These are phyloP conservation scores for Trichoderma sp. DNA, from an alignment of 2,329 filamentous ascomycete species.

Conservation along the genomic window DNA sequence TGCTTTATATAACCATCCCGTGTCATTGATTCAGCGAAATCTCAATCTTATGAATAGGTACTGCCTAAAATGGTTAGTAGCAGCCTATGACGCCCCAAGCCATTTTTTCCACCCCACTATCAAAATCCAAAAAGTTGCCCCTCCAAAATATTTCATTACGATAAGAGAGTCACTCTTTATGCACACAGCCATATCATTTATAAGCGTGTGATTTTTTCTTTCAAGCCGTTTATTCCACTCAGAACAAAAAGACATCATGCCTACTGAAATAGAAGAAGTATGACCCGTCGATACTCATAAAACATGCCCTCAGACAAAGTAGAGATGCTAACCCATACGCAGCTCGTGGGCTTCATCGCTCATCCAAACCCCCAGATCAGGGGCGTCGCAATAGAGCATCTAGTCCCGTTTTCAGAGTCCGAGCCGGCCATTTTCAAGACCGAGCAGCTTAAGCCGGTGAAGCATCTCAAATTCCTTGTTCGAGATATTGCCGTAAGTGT, in stretches of 20 bases:
- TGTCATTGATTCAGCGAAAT: not conserved
- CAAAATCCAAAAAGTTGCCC: conserved; percentile 22
- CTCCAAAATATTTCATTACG: conserved; percentile 21
- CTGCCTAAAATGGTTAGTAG: conserved; percentile 7
- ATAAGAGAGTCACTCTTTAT: conserved; percentile 6
- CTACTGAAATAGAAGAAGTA: conserved; percentile 75
- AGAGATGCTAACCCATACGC: conserved; percentile 5
- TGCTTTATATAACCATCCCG: not conserved
- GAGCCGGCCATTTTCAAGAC: conserved; percentile 81
- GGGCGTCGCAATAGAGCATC: conserved; percentile 77
- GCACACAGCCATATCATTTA: not conserved
- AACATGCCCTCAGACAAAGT: not conserved
- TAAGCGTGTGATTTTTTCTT: not conserved
- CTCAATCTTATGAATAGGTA: not conserved
- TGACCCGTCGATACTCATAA: not conserved
- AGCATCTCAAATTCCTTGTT: conserved; percentile 81
- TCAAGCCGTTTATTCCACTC: not conserved
- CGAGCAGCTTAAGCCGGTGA: conserved; percentile 72
- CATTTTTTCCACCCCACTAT: conserved; percentile 22
- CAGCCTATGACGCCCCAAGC: conserved; percentile 1
- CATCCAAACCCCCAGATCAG: conserved; percentile 90
- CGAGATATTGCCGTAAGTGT: conserved; percentile 72
- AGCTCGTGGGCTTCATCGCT: conserved; percentile 92
- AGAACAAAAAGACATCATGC: conserved; percentile 49
- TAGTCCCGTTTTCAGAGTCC: conserved; percentile 74